Conservation (phyloP, 2,329 filamentous ascomycete species). For the Penicillium hesseltinei region DNA sequence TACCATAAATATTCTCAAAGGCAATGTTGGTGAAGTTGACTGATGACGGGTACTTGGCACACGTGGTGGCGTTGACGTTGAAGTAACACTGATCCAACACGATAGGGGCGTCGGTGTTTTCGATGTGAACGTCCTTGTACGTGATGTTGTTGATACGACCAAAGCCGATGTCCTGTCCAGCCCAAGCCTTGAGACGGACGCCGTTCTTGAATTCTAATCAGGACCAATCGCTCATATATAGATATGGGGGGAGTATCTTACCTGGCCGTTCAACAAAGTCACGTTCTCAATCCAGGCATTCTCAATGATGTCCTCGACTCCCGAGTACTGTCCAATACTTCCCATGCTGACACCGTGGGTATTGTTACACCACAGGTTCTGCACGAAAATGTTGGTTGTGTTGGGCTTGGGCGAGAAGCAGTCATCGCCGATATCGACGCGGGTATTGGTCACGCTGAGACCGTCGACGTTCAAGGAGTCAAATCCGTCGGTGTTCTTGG, state of each 20-base stretch:
- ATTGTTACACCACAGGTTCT: conserved; percentile 61
- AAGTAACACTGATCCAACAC: conserved; percentile 65
- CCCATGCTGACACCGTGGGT: conserved; percentile 60
- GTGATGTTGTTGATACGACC: conserved; percentile 63
- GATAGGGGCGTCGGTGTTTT: conserved; percentile 57
- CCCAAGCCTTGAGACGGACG: conserved; percentile 62
- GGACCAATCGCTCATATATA: not conserved
- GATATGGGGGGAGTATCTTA: conserved; percentile 12
- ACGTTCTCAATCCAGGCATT: conserved; percentile 61
- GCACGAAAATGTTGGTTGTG: conserved; percentile 56
- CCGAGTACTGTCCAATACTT: conserved; percentile 57
- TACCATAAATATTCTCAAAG: conserved; percentile 60
- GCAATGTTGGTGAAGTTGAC: conserved; percentile 60
- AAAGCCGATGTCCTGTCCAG: conserved; percentile 56
- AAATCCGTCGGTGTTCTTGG: conserved; percentile 64
- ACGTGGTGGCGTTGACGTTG: conserved; percentile 53
- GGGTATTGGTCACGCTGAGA: conserved; percentile 51
- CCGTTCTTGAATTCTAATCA: conserved; percentile 48
- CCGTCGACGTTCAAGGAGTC: conserved; percentile 59
- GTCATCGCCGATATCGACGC: conserved; percentile 58
- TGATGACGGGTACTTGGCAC: conserved; percentile 53
- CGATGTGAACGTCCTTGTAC: conserved; percentile 60
- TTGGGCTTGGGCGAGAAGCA: conserved; percentile 63
- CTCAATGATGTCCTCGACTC: conserved; percentile 55
- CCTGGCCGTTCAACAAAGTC: conserved; percentile 53